Base-by-base conservation (phyloP, 768 basidiomycete genomes). In the Pholiota molesta region DNA sequence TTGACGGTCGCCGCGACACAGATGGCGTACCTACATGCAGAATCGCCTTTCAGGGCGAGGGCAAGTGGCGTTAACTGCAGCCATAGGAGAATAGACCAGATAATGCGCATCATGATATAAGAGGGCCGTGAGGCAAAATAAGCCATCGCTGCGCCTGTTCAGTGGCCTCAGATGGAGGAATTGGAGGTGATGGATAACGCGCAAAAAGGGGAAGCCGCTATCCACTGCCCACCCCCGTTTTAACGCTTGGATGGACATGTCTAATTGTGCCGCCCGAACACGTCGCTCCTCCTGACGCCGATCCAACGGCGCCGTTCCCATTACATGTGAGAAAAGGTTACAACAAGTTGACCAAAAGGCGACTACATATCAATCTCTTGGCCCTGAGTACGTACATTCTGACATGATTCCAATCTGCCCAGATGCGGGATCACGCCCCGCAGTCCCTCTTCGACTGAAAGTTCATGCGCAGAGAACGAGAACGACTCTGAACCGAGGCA, bases 1-100 rank as follows among this genome's bases (percentile, higher is more conserved):
- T 79, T 74, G 7, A 81, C 73, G 2, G 78, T 81, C 8, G 81
- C 84, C 63, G 78, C 79, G 13, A 85, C 75, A 65, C 84, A 86
- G 61, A 85, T 70, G 37, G 76, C 70, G 9, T 64, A 66, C 35
- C 75, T 78, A 59, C 83, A 85, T 61, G 70, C 76, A 26, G 78
- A 77, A 63, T 81, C 82, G 35, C 79, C 80, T 58, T 77, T 79
- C n/a, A 79, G 64, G 6, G 75, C 71, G 40, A 64, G 55, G 33
- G 52, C 59, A 21, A 49, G 40, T 5, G 70, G 67, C 45, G 73
- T 45, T 49, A 73, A 60, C n/a, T 65, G 61, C 17, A 74, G 63
- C 62, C 60, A 68, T 37, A 65, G 17, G 57, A 66, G 39, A 37
- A 64, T 39, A 47, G 60, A 23, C n/a, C 60, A 56, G 33, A 66